phyloP scores from a whole-genome alignment of 805 yeast species.

The Teunomyces lycoperdinae region DNA sequence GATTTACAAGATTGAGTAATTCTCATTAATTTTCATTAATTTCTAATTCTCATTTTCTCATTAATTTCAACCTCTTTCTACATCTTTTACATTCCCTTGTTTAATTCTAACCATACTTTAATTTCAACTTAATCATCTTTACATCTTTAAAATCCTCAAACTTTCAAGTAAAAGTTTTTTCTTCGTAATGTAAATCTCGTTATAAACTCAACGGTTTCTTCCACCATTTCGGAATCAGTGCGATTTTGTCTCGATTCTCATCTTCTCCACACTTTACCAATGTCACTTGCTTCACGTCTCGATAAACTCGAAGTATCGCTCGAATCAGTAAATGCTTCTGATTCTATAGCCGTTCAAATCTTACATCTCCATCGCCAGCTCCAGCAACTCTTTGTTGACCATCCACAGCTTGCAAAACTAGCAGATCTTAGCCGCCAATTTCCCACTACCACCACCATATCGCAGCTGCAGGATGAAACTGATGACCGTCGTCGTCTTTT shows the following conservation, averaged over 20 bases:
- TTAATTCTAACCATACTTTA: no score
- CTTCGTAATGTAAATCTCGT: no score
- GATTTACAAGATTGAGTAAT: neutral
- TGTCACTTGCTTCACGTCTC: neutral
- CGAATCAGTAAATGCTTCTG: slow-evolving; percentile 2
- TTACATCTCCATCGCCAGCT: slow-evolving; percentile 12
- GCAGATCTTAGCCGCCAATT: slow-evolving; percentile 10
- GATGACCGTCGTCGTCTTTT: slow-evolving; percentile 8
- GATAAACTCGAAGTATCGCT: slow-evolving; percentile 10
- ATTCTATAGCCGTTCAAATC: slow-evolving; percentile 14
- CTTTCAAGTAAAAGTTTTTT: no score
- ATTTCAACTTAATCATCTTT: no score
- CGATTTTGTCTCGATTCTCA: neutral
- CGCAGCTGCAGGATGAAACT: neutral
- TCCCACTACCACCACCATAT: neutral
- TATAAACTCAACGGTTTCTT: no score
- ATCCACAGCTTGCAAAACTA: slow-evolving; percentile 19
- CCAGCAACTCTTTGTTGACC: slow-evolving; percentile 11
- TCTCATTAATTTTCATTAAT: neutral
- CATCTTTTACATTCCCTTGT: neutral
- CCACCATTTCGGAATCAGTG: no score
- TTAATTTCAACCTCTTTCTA: neutral
- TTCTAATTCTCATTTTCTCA: neutral
- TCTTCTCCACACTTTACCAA: neutral
- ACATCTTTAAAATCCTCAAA: no score